Conservation (phyloP, 2,329 filamentous ascomycete species). For the Phoma sp. region DNA sequence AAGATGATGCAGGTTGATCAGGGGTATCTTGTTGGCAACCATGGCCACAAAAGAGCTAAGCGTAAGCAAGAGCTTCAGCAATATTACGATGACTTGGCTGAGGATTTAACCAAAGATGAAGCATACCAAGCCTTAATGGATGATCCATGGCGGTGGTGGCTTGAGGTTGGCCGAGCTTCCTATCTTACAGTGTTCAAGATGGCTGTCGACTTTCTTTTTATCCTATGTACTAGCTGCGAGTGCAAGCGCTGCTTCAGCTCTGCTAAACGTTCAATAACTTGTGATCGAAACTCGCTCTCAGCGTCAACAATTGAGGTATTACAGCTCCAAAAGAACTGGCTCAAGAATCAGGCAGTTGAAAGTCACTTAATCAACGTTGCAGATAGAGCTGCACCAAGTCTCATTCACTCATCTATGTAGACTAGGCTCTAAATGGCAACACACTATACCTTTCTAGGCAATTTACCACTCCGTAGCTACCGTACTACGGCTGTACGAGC, state of each 20-base stretch:
- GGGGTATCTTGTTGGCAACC: neutral
- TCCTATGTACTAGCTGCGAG: conserved; percentile 12
- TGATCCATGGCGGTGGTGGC: conserved; percentile 6
- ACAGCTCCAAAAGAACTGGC: conserved; percentile 6
- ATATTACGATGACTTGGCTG: neutral
- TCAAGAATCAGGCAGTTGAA: neutral
- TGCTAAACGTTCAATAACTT: conserved; percentile 12
- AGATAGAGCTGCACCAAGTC: too few relatives aligned
- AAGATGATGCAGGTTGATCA: neutral
- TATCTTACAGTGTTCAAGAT: conserved; percentile 18
- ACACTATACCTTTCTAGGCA: too few relatives aligned
- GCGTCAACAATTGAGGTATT: conserved; percentile 3
- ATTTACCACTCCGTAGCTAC: too few relatives aligned
- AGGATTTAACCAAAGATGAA: neutral
- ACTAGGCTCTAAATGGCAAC: too few relatives aligned
- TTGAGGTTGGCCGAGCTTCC: conserved; percentile 1
- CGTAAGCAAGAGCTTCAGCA: neutral
- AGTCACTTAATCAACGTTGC: too few relatives aligned
- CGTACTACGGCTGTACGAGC: too few relatives aligned
- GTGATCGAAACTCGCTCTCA: conserved; percentile 2
- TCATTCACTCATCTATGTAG: too few relatives aligned
- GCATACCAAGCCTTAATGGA: neutral
- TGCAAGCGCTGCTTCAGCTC: too few relatives aligned
- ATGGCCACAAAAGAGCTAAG: neutral
- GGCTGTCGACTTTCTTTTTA: conserved; percentile 12